phyloP scores from a whole-genome alignment of 2,329 filamentous ascomycete species.

The Orbilia blumenaviensis region DNA sequence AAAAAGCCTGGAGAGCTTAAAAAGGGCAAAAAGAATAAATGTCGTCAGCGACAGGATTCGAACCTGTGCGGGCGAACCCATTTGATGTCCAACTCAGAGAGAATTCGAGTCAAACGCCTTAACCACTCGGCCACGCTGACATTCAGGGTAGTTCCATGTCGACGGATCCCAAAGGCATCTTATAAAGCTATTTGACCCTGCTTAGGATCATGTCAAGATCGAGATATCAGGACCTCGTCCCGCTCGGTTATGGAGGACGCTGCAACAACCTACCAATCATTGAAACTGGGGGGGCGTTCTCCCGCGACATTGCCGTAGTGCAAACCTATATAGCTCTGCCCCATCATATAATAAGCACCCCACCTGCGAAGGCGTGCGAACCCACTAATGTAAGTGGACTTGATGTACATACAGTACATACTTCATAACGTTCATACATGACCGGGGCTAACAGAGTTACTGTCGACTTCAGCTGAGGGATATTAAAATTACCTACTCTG shows the following conservation, averaged over 20 bases:
- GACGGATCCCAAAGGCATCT: not conserved
- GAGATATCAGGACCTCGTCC: constrained; percentile 14
- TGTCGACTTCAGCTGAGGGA: not conserved
- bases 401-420: too few relatives aligned
- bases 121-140: constrained; percentile 54
- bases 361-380: not conserved
- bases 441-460: not conserved
- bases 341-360: constrained; percentile 9
- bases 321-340: not conserved
- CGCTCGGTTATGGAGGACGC: constrained; percentile 6
- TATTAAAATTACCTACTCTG: not conserved
- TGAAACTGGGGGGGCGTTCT: constrained; percentile 1
- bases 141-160: constrained; percentile 17
- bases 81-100: constrained; percentile 53
- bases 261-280: constrained; percentile 16
- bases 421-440: constrained; percentile 9
- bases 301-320: constrained; percentile 22
- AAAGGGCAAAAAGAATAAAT: constrained; percentile 41
- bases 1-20: not conserved
- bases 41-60: constrained; percentile 54
- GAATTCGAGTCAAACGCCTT: constrained; percentile 55
- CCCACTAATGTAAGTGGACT: not conserved
- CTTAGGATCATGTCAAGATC: constrained; percentile 15
- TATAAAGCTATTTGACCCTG: constrained; percentile 9
- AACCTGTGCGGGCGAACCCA: constrained; percentile 54